These are phyloP conservation scores for Danielia reshetovae DNA, from an alignment of 805 yeast genomes.

Conservation along the genomic window DNA sequence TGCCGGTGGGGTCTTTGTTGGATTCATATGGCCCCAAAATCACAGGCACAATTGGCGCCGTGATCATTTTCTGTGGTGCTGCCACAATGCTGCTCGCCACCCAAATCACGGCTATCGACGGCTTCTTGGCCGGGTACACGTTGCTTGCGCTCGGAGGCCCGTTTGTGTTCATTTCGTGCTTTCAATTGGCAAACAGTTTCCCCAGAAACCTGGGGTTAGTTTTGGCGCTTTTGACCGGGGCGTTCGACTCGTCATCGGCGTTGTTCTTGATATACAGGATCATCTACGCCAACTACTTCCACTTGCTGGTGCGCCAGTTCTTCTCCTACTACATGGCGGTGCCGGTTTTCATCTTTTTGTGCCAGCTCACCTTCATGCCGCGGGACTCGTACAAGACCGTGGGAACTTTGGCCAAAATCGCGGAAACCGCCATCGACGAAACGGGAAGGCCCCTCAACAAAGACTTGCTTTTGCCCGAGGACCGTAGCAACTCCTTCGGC, in stretches of 20 bases:
- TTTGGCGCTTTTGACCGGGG: constrained; percentile 84
- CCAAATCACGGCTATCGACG: constrained; percentile 44
- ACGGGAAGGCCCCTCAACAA: constrained; percentile 55
- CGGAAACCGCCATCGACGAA: constrained; percentile 72
- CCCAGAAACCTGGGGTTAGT: constrained; percentile 79
- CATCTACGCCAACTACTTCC: constrained; percentile 44
- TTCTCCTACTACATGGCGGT: constrained; percentile 67
- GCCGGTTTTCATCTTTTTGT: constrained; percentile 70
- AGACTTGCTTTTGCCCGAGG: constrained; percentile 37
- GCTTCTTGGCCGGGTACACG: constrained; percentile 70
- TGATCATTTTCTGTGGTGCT: constrained; percentile 56
- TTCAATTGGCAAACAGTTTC: constrained; percentile 85
- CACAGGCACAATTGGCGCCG: constrained; percentile 71
- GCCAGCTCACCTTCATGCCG: constrained; percentile 83
- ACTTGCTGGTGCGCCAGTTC: constrained; percentile 50
- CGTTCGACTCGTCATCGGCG: constrained; percentile 91
- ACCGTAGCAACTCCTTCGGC: constrained; percentile 27
- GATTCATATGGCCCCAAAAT: constrained; percentile 79
- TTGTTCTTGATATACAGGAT: constrained; percentile 72
- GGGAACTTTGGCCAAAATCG: constrained; percentile 62
- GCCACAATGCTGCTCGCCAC: constrained; percentile 39
- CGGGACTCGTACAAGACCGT: constrained; percentile 66
- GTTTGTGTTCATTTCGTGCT: constrained; percentile 83
- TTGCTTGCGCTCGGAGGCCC: constrained; percentile 89
- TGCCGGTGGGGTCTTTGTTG: constrained; percentile 75